A percentile compares a stretch with the other conserved stretches of the same genome.
Evolutionary conservation across 73 alveolate species (phyloP).

Genomic region (Blepharisma stoltei): DNA sequence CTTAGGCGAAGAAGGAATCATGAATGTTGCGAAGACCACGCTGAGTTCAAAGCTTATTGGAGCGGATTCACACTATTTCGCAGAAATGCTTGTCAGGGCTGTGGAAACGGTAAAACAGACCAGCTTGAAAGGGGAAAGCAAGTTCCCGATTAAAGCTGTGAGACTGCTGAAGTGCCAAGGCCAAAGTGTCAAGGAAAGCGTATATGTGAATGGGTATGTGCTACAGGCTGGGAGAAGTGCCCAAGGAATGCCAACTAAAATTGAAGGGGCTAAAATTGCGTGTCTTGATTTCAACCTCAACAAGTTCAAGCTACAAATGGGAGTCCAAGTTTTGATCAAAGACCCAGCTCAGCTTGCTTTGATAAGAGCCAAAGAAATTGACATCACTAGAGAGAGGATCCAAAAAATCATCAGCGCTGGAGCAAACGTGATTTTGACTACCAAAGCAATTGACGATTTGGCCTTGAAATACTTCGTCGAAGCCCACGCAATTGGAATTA

Average conservation of each 20-base stretch:
- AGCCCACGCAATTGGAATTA: conserved; percentile 77
- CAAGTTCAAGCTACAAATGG: conserved; percentile 87
- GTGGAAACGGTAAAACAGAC: conserved; percentile 56
- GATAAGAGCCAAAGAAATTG: conserved; percentile 92
- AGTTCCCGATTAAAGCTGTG: conserved; percentile 86
- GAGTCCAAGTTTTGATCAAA: conserved; percentile 79
- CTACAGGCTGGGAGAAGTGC: conserved; percentile 56
- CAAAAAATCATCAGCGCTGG: conserved; percentile 89
- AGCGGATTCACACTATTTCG: conserved; percentile 77
- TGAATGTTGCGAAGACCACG: conserved; percentile 91
- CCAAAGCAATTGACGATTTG: conserved; percentile 97
- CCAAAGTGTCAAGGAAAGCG: conserved; percentile 34
- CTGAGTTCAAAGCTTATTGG: conserved; percentile 87
- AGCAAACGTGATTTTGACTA: conserved; percentile 96
- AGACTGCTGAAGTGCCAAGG: conserved; percentile 69
- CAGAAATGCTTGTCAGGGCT: conserved; percentile 88
- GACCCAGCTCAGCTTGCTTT: conserved; percentile 91
- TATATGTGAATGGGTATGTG: conserved; percentile 49
- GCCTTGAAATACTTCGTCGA: conserved; percentile 98
- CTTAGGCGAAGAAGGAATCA: conserved; percentile 81
- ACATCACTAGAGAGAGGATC: conserved; percentile 89
- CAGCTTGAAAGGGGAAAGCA: conserved; percentile 37
- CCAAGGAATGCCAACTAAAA: conserved; percentile 86
- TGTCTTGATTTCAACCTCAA: conserved; percentile 87
- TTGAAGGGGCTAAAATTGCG: conserved; percentile 90